Percentiles rank a stretch among this genome's conserved stretches.
Evolutionary conservation across 2,329 filamentous ascomycete species (phyloP).

Genomic region (Annulohypoxylon truncatum): DNA sequence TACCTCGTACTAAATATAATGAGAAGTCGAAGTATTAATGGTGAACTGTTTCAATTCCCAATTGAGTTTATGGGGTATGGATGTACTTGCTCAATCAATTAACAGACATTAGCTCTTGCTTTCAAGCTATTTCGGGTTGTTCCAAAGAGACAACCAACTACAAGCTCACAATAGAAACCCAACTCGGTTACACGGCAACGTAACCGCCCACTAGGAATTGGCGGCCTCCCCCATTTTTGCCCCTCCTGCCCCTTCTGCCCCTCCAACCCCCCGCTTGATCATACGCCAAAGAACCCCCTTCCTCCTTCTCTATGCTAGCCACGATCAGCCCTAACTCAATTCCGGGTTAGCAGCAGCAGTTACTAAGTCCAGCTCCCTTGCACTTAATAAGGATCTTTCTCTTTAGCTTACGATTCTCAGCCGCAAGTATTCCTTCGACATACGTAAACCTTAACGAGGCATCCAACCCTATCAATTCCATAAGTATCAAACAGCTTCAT

Average conservation of each 20-base stretch:
- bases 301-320: neutral
- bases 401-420: slow-evolving; percentile 16
- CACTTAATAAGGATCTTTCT: neutral
- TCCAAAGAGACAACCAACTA: too few relatives aligned
- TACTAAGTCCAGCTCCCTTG: neutral
- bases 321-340: slow-evolving; percentile 31
- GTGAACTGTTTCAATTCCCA: neutral
- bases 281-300: slow-evolving; percentile 12
- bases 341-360: neutral
- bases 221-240: slow-evolving; percentile 18
- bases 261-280: neutral
- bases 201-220: slow-evolving; percentile 3
- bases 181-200: slow-evolving; percentile 11
- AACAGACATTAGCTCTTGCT: neutral
- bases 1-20: neutral
- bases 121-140: too few relatives aligned
- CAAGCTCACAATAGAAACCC: neutral
- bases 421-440: slow-evolving; percentile 15
- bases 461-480: neutral
- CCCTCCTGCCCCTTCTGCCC: slow-evolving; percentile 4
- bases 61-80: neutral
- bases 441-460: neutral
- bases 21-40: neutral
- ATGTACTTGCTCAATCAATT: neutral
- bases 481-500: neutral